phyloP scores from a whole-genome alignment of 2,329 filamentous ascomycete species.

The Ilyonectria robusta region DNA sequence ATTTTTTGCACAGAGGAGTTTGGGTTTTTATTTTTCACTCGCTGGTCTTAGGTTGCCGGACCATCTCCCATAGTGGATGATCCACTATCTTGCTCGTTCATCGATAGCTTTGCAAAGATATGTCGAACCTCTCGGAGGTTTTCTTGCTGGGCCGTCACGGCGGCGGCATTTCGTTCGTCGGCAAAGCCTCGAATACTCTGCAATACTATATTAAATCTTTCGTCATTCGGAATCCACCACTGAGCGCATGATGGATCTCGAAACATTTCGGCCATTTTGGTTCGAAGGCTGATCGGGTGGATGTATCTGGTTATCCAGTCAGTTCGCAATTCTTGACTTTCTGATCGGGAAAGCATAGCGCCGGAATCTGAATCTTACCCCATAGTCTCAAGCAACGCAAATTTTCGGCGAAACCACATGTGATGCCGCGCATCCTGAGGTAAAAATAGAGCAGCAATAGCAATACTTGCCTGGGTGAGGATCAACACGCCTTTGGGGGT shows the following conservation, averaged over 20 bases:
- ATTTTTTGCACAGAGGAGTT: slow-evolving; percentile 17
- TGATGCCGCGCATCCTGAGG: slow-evolving; percentile 80
- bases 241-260: slow-evolving; percentile 77
- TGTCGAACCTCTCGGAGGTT: slow-evolving; percentile 82
- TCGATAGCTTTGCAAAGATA: slow-evolving; percentile 74
- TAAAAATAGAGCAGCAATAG: slow-evolving; percentile 84
- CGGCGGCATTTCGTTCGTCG: slow-evolving; percentile 78
- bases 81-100: slow-evolving; percentile 44
- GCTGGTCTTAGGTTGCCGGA: not conserved
- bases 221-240: slow-evolving; percentile 93
- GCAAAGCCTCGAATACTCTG: slow-evolving; percentile 85
- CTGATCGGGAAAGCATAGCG: slow-evolving; percentile 3
- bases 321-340: slow-evolving; percentile 9
- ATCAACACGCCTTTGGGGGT: slow-evolving; percentile 80
- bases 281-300: slow-evolving; percentile 81
- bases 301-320: slow-evolving; percentile 76
- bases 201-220: slow-evolving; percentile 81
- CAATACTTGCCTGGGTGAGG: slow-evolving; percentile 81
- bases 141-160: slow-evolving; percentile 70
- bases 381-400: slow-evolving; percentile 82
- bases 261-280: slow-evolving; percentile 83
- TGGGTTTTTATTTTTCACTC: not conserved
- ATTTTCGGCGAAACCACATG: slow-evolving; percentile 84
- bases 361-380: slow-evolving; percentile 71
- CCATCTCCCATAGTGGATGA: slow-evolving; percentile 9